phyloP scores from a whole-genome alignment of 306 rosid species.

The Cucumis cinereus region DNA sequence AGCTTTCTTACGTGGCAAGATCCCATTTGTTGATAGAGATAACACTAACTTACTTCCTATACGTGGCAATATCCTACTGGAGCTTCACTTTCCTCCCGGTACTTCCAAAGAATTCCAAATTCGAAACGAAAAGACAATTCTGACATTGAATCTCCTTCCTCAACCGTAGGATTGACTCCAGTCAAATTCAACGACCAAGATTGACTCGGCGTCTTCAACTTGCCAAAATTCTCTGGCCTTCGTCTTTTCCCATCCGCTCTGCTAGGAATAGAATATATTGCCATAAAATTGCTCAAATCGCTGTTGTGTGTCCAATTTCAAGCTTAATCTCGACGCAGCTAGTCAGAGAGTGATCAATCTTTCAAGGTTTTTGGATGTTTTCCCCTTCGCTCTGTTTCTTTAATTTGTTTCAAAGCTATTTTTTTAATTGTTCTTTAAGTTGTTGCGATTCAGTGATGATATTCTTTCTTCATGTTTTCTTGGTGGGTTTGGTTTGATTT shows the following conservation, averaged over 20 bases:
- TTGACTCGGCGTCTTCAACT: neutral
- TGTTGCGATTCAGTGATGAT: neutral
- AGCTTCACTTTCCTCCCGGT: neutral
- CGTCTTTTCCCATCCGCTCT: neutral
- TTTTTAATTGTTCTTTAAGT: neutral
- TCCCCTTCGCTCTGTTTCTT: neutral
- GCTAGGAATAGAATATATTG: neutral
- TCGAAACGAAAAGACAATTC: neutral
- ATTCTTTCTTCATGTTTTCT: neutral
- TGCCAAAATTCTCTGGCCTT: neutral
- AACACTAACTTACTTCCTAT: neutral
- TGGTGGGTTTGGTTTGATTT: neutral
- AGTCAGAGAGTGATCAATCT: neutral
- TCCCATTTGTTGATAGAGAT: neutral
- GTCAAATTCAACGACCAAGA: neutral
- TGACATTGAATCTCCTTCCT: neutral
- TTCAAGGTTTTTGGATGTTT: neutral
- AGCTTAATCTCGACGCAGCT: neutral
- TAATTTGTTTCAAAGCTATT: neutral
- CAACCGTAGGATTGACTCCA: neutral
- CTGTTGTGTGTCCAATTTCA: neutral
- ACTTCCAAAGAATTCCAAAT: neutral
- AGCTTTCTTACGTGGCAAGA: neutral
- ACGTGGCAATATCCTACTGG: neutral
- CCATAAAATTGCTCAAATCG: neutral